These are phyloP conservation scores for Plasmopara halstedii DNA, from an alignment of 352 stramenopile species.

Conservation along the genomic window DNA sequence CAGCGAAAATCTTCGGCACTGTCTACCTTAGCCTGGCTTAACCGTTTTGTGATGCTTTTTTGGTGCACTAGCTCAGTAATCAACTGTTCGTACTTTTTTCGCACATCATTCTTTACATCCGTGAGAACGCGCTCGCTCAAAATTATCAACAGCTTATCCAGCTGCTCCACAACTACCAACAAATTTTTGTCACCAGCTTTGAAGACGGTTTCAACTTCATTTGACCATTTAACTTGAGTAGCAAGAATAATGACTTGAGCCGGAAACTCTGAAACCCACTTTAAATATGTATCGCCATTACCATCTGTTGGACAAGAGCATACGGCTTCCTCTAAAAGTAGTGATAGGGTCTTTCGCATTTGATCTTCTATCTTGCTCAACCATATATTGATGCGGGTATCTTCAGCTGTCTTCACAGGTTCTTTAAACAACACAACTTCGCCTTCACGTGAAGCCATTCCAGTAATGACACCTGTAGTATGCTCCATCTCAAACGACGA, in stretches of 20 bases:
- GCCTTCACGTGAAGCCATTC: conserved; percentile 98
- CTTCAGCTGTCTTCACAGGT: conserved; percentile 86
- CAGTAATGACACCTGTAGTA: conserved; percentile 63
- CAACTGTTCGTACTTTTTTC: conserved; percentile 99
- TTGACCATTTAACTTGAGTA: conserved; percentile 96
- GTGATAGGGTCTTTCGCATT: conserved; percentile 96
- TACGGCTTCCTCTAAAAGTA: conserved; percentile 92
- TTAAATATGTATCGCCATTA: conserved; percentile 85
- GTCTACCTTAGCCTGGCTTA: conserved; percentile 81
- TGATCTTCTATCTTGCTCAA: conserved; percentile 94
- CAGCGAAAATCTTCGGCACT: conserved; percentile 95
- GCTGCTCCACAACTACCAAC: conserved; percentile 39
- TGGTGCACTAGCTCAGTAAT: conserved; percentile 99
- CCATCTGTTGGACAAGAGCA: conserved; percentile 64
- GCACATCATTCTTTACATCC: conserved; percentile 90
- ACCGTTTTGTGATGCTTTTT: conserved; percentile 93
- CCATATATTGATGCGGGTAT: conserved; percentile 93
- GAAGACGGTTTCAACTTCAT: conserved; percentile 89
- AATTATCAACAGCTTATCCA: conserved; percentile 88
- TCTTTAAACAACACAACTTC: conserved; percentile 94
- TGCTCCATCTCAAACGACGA: conserved; percentile 85
- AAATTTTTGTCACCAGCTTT: conserved; percentile 48
- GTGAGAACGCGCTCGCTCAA: conserved; percentile 95
- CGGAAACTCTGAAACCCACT: conserved; percentile 97
- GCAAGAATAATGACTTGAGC: conserved; percentile 99